Evolutionary conservation across 2,329 filamentous ascomycete genomes (phyloP).

Genomic region (Ophioceras dolichostomum): DNA sequence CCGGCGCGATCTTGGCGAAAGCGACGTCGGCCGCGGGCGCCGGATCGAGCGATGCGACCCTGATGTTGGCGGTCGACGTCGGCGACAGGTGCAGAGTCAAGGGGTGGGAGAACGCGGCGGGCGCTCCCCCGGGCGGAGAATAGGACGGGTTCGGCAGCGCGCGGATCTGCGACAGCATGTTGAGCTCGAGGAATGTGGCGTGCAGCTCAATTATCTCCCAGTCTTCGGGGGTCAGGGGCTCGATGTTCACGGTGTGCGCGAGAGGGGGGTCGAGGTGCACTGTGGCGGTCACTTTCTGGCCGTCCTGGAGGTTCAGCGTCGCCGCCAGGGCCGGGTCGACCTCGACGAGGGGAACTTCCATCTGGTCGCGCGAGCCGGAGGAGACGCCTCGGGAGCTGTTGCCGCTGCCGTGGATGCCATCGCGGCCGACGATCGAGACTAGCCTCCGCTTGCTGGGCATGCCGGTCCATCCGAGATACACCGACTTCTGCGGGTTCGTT

Average conservation of each 20-base stretch:
- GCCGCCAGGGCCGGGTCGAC: constrained; percentile 76
- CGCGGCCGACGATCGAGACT: constrained; percentile 59
- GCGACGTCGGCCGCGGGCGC: constrained; percentile 52
- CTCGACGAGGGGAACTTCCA: constrained; percentile 69
- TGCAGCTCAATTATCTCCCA: constrained; percentile 99
- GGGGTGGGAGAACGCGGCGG: constrained; percentile 52
- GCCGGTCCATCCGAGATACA: constrained; percentile 93
- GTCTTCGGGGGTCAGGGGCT: constrained; percentile 86
- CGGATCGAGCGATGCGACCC: constrained; percentile 72
- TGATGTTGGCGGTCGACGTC: constrained; percentile 88
- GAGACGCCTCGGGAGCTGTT: constrained; percentile 17
- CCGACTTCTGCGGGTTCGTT: constrained; percentile 48
- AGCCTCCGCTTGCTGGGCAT: constrained; percentile 87
- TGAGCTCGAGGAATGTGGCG: constrained; percentile 88
- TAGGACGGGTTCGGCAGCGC: constrained; percentile 79
- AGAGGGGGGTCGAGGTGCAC: constrained; percentile 85
- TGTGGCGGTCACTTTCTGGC: constrained; percentile 59
- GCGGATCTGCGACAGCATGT: constrained; percentile 84
- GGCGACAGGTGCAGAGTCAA: constrained; percentile 88
- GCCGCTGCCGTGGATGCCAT: constrained; percentile 25
- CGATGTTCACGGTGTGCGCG: constrained; percentile 91
- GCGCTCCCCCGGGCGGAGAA: constrained; percentile 24
- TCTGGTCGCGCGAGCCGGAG: constrained; percentile 48
- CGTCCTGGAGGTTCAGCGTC: constrained; percentile 65
- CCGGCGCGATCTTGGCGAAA: constrained; percentile 86